Percentiles rank a stretch among this genome's conserved stretches.
These are phyloP conservation scores for Akanthomyces uredinophilus DNA, from an alignment of 2,329 filamentous ascomycete species.

Conservation along the genomic window DNA sequence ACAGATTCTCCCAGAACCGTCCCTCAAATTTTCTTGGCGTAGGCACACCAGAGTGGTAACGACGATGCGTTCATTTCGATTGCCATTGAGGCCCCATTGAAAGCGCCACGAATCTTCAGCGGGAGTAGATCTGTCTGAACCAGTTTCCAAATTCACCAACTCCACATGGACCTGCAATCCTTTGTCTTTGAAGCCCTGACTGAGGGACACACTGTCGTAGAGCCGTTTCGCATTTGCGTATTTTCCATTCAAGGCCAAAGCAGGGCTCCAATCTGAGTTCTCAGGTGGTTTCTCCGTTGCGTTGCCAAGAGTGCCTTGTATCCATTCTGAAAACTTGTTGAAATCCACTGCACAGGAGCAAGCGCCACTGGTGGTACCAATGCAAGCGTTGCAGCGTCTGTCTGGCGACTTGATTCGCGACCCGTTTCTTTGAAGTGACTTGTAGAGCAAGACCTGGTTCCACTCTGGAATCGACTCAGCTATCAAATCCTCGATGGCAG, in stretches of 20 bases:
- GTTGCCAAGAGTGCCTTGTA: neutral
- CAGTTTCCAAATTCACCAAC: neutral
- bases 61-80: constrained; percentile 1
- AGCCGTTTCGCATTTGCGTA: neutral
- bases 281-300: neutral
- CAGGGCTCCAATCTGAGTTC: neutral
- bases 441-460: neutral
- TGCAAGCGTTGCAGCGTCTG: neutral
- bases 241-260: neutral
- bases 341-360: neutral
- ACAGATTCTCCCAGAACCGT: neutral
- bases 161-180: neutral
- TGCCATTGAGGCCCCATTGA: neutral
- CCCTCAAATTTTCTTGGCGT: neutral
- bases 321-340: neutral
- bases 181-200: neutral
- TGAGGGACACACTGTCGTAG: neutral
- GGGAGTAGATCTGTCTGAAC: neutral
- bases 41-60: neutral
- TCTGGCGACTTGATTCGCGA: neutral
- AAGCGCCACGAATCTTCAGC: neutral
- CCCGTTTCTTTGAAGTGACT: neutral
- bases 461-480: neutral
- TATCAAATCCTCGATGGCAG: neutral
- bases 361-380: too few relatives aligned